Evolutionary conservation across 441 rosid genomes (phyloP), one percentile per base, ranked within the genome.

Genomic region (Monsonia emarginata): DNA sequence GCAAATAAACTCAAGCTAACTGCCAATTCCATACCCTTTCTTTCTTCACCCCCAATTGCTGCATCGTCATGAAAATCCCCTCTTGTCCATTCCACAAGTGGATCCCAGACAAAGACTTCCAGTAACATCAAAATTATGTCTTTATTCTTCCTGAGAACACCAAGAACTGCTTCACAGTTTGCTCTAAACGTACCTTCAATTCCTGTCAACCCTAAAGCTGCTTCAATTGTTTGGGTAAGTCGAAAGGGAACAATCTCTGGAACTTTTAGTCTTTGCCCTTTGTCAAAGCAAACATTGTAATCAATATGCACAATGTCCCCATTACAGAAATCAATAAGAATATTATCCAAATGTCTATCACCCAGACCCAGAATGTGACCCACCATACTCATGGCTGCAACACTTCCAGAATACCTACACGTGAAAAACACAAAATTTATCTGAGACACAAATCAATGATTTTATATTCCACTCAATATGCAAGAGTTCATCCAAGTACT

Each of bases 201-300:
- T 69, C 99, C 97, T 68, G 97, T 88, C 85, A 94, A 79, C 68
- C 99, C 97, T 65, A 94, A 74, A 59, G 96, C 94, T 64, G 89
- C 84, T 84, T 91, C 99, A 74, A 94, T 85, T 66, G 86, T 89
- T 73, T 89, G 95, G 69, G 97, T 94, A 72, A 94, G 92, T 65
- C 99, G 96, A 73, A 94, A 94, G 72, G 97, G 99, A 76, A 94
- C 97, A 68, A 94, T 89, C 73, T 94, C 99, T 27, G 99, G 96
- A 74, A 94, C 86, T 81, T 94, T 88, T 65, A 94, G 86, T 69
- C 95, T 82, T 79, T 84, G 85, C 69, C 99, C 99, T 82, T 89
- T 94, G 80, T 94, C 99, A 78, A 94, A 94, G 82, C 97, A 94
- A 70, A 94, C 86, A 79, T 94, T 94, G 82, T 94, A 91, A 82